A percentile compares a stretch with the other conserved stretches of the same genome.
Conservation (phyloP, 2,329 filamentous ascomycete genomes). For the Claviceps maximensis region DNA sequence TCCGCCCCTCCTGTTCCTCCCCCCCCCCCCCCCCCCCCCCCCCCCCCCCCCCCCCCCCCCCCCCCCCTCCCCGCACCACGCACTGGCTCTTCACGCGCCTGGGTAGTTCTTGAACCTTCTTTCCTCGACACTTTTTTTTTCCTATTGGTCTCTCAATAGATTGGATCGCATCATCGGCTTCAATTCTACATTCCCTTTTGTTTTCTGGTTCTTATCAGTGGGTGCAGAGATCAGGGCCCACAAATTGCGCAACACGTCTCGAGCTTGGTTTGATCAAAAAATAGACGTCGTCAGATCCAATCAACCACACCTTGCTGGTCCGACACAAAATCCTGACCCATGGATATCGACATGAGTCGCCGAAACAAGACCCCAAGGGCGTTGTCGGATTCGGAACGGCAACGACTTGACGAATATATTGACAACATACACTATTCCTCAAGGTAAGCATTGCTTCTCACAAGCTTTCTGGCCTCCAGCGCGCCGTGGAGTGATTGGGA, state of each 20-base stretch:
- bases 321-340: constrained; percentile 7
- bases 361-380: constrained; percentile 78
- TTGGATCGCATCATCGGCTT: background rate
- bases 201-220: background rate
- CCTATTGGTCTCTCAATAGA: background rate
- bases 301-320: constrained; percentile 2
- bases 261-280: constrained; percentile 1
- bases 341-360: constrained; percentile 63
- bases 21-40: constrained; percentile 3
- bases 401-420: constrained; percentile 78
- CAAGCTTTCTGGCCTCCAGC: background rate
- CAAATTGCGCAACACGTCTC: constrained; percentile 1
- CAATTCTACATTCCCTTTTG: background rate
- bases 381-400: constrained; percentile 67
- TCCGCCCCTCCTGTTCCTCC: constrained; percentile 4
- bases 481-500: background rate
- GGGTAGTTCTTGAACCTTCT: constrained; percentile 2
- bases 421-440: constrained; percentile 93
- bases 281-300: background rate
- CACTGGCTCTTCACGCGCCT: constrained; percentile 7
- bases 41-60: constrained; percentile 3
- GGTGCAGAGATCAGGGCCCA: background rate
- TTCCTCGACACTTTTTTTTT: background rate
- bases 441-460: constrained; percentile 39
- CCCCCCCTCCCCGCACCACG: constrained; percentile 6